These are phyloP conservation scores for Sporothrix brunneoviolacea DNA, from an alignment of 2,329 filamentous ascomycete species.

Conservation along the genomic window DNA sequence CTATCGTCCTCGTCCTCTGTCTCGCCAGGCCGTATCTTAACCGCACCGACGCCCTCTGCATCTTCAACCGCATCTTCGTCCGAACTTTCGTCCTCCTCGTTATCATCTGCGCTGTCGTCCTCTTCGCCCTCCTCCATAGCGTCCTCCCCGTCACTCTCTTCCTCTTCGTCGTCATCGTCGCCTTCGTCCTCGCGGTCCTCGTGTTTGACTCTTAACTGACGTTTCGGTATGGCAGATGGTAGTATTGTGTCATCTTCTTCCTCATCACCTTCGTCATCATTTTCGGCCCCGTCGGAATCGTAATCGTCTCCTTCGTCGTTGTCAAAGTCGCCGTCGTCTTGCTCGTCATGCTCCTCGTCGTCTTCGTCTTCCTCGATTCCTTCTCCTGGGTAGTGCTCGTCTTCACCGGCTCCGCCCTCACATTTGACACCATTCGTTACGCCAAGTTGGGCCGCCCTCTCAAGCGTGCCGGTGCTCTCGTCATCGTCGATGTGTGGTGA, in stretches of 20 bases:
- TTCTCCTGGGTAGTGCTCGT: conserved; percentile 34
- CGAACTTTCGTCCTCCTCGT: conserved; percentile 20
- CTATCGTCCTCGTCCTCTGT: conserved; percentile 32
- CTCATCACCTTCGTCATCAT: conserved; percentile 25
- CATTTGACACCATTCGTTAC: conserved; percentile 20
- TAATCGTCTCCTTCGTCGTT: conserved; percentile 26
- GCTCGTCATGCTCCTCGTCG: conserved; percentile 27
- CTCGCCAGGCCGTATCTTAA: conserved; percentile 49
- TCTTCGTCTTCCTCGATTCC: conserved; percentile 24
- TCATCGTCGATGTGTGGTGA: conserved; percentile 23
- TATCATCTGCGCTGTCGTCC: conserved; percentile 21
- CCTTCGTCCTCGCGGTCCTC: conserved; percentile 22
- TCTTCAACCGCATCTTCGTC: conserved; percentile 38
- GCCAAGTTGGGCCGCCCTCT: conserved; percentile 23
- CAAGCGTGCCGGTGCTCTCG: conserved; percentile 25
- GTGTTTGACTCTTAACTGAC: conserved; percentile 22
- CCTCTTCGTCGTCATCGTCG: conserved; percentile 22
- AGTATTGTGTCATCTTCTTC: conserved; percentile 19
- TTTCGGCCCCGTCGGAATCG: conserved; percentile 22
- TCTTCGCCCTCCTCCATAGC: conserved; percentile 31
- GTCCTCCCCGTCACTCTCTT: conserved; percentile 25
- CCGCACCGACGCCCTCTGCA: conserved; percentile 49
- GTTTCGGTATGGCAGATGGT: conserved; percentile 14
- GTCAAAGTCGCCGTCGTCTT: conserved; percentile 25
- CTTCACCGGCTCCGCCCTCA: conserved; percentile 37